Conservation (phyloP, 495 filamentous ascomycete genomes). For the Annulohypoxylon stygium region DNA sequence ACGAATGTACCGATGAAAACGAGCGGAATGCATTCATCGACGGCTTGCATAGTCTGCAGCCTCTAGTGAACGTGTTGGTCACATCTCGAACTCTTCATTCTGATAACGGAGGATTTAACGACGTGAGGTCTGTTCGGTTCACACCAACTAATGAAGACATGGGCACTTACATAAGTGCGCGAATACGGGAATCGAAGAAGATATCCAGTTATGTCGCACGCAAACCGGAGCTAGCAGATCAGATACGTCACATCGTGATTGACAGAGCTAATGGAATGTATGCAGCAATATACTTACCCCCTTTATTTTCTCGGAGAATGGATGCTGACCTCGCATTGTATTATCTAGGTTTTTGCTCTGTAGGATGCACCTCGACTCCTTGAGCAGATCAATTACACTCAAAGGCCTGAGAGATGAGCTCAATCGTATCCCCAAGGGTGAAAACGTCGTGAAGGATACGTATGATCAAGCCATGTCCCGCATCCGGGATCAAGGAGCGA, state of each 20-base stretch:
- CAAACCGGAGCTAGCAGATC: slow-evolving; percentile 36
- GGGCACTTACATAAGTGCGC: slow-evolving; percentile 50
- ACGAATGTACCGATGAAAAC: slow-evolving; percentile 57
- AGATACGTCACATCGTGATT: slow-evolving; percentile 42
- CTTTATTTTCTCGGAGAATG: background rate
- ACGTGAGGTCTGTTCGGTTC: slow-evolving; percentile 48
- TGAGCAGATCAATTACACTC: slow-evolving; percentile 53
- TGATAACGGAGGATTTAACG: slow-evolving; percentile 47
- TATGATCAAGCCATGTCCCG: slow-evolving; percentile 58
- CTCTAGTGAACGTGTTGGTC: slow-evolving; percentile 47
- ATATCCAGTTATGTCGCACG: slow-evolving; percentile 45
- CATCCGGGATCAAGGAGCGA: slow-evolving; percentile 52
- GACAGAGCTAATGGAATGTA: slow-evolving; percentile 44
- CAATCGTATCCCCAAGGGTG: slow-evolving; percentile 33
- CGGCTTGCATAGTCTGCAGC: slow-evolving; percentile 52
- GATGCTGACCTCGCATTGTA: background rate
- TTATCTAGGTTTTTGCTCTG: slow-evolving; percentile 59
- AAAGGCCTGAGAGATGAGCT: slow-evolving; percentile 50
- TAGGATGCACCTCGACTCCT: slow-evolving; percentile 55
- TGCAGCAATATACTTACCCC: background rate
- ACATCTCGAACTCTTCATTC: slow-evolving; percentile 52
- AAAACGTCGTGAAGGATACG: slow-evolving; percentile 48
- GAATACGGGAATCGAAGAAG: slow-evolving; percentile 45
- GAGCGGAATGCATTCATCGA: slow-evolving; percentile 49
- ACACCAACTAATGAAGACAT: slow-evolving; percentile 52